A percentile compares a stretch with the other conserved stretches of the same genome.
These are phyloP conservation scores for Trametes sp. DNA, from an alignment of 1,284 basidiomycete species.

Conservation along the genomic window DNA sequence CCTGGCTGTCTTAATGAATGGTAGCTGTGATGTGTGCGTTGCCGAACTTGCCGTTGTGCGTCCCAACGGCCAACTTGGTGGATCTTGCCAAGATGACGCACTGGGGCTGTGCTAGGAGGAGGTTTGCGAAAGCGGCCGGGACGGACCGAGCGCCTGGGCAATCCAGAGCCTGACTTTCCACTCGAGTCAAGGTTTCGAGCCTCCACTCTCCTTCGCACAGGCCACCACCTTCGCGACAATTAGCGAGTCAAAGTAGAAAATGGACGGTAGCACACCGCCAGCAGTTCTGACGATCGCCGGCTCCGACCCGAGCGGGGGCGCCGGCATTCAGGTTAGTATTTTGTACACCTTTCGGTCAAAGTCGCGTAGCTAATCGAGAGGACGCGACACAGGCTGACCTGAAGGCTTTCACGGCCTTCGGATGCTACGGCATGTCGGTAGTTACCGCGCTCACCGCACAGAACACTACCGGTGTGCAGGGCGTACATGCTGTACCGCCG, in stretches of 20 bases:
- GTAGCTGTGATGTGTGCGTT: too few species aligned
- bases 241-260: neutral
- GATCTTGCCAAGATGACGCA: too few species aligned
- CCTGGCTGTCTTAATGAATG: too few species aligned
- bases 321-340: constrained; percentile 85
- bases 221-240: neutral
- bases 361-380: neutral
- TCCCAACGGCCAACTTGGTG: too few species aligned
- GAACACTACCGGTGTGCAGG: constrained; percentile 88
- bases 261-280: constrained; percentile 11
- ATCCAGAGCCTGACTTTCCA: too few species aligned
- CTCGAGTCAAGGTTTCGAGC: too few species aligned
- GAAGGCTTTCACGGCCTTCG: constrained; percentile 83
- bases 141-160: too few species aligned
- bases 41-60: too few species aligned
- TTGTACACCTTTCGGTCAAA: neutral
- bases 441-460: constrained; percentile 93
- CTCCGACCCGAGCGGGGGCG: constrained; percentile 89
- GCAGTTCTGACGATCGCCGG: constrained; percentile 81
- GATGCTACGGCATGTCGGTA: constrained; percentile 87
- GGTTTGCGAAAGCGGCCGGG: too few species aligned
- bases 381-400: constrained; percentile 71
- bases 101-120: too few species aligned
- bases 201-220: too few species aligned
- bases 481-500: constrained; percentile 68